Percentiles rank a stretch among this genome's conserved stretches.
These are phyloP conservation scores for Stachybotrys echinatus DNA, from an alignment of 2,329 filamentous ascomycete species.

Conservation along the genomic window DNA sequence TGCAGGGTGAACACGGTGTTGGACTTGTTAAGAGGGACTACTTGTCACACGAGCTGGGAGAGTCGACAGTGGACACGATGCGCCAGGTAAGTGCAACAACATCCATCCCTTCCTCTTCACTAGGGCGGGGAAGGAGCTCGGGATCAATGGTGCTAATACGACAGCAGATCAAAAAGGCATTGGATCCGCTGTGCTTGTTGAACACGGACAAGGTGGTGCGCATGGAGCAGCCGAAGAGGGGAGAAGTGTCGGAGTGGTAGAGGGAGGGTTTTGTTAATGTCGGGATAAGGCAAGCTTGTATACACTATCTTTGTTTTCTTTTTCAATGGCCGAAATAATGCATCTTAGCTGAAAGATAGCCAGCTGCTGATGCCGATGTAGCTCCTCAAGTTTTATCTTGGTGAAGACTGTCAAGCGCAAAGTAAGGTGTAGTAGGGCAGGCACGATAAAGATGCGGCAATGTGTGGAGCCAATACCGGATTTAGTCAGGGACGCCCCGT, in stretches of 20 bases:
- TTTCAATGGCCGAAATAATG: too few species aligned
- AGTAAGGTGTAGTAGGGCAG: too few species aligned
- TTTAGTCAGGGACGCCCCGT: too few species aligned
- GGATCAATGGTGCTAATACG: background rate
- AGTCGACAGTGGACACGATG: conserved; percentile 74
- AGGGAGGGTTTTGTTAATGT: background rate
- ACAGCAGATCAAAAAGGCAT: conserved; percentile 67
- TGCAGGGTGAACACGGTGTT: conserved; percentile 72
- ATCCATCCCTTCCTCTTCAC: too few species aligned
- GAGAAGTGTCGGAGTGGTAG: conserved; percentile 41
- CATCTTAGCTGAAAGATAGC: too few species aligned
- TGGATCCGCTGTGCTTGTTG: conserved; percentile 67
- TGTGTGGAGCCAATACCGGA: too few species aligned
- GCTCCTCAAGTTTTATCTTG: too few species aligned
- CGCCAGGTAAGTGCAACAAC: conserved; percentile 54
- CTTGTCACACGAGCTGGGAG: conserved; percentile 70
- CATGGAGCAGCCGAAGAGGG: conserved; percentile 42
- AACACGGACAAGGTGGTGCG: conserved; percentile 67
- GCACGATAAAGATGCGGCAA: too few species aligned
- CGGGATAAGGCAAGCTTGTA: background rate
- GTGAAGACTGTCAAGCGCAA: too few species aligned
- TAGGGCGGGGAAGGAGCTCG: too few species aligned
- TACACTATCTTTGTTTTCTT: background rate
- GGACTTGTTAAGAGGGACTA: conserved; percentile 83
- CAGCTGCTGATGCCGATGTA: too few species aligned